phyloP scores from a whole-genome alignment of 208 protist species.

The Novymonas esmeraldas region DNA sequence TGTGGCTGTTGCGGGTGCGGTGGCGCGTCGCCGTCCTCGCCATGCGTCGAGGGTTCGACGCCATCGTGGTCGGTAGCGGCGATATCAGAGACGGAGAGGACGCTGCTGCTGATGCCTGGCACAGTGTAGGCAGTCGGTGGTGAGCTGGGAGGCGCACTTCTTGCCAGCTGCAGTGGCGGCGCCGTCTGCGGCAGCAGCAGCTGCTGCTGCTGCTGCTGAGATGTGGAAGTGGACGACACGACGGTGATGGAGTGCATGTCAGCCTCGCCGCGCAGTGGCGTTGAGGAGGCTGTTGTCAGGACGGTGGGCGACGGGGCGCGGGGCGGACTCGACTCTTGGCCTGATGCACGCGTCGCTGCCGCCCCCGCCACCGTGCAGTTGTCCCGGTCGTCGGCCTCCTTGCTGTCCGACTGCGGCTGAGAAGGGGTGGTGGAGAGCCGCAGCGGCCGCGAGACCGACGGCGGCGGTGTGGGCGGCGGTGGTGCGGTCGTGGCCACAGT shows the following conservation, averaged over 20 bases:
- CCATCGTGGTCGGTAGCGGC: not conserved
- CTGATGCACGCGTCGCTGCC: not conserved
- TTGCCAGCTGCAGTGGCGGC: not conserved
- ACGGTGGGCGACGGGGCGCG: not conserved
- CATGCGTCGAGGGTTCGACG: not conserved
- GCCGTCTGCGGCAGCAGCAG: not conserved
- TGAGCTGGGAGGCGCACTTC: not conserved
- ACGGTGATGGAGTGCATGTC: no score
- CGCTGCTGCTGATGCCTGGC: not conserved
- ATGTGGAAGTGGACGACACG: not conserved
- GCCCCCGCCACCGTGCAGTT: no score
- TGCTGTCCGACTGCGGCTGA: constrained; percentile 18
- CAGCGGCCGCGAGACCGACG: constrained; percentile 39
- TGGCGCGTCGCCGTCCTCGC: no score
- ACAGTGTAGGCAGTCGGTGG: not conserved
- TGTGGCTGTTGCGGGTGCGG: not conserved
- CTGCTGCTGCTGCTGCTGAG: not conserved
- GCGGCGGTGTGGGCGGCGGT: constrained; percentile 17
- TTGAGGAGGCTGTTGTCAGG: constrained; percentile 8
- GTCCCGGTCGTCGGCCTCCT: constrained; percentile 8
- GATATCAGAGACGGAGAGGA: constrained; percentile 11
- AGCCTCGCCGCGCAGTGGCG: not conserved
- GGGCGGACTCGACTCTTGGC: not conserved
- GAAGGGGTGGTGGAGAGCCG: constrained; percentile 40
- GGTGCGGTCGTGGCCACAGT: not conserved